Conservation (phyloP, 805 yeast genomes). For the Candida vaughaniae region DNA sequence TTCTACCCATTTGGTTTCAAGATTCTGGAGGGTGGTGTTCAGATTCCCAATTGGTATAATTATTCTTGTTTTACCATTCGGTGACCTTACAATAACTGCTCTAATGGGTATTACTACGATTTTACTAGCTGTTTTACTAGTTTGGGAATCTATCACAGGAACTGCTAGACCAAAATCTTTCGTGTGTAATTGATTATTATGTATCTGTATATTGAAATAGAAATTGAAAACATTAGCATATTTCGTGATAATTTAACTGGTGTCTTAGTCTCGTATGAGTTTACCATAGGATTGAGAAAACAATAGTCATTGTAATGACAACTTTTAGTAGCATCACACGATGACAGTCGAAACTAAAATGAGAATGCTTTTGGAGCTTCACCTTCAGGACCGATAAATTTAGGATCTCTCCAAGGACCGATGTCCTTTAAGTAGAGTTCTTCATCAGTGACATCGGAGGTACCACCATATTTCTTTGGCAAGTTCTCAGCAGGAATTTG, state of each 20-base stretch:
- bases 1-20: conserved; percentile 27
- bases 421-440: conserved; percentile 84
- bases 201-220: too few species aligned
- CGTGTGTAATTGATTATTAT: too few species aligned
- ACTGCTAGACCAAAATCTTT: conserved; percentile 24
- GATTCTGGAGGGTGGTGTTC: conserved; percentile 37
- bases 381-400: conserved; percentile 92
- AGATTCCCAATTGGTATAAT: conserved; percentile 41
- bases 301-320: too few species aligned
- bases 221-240: too few species aligned
- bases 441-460: conserved; percentile 63
- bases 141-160: conserved; percentile 37
- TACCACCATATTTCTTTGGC: conserved; percentile 89
- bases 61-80: conserved; percentile 45
- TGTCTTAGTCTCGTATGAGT: too few species aligned
- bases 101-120: conserved; percentile 44
- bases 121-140: conserved; percentile 29
- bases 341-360: too few species aligned
- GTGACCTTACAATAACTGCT: conserved; percentile 36
- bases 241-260: too few species aligned
- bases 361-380: conserved; percentile 67
- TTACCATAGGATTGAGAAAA: too few species aligned
- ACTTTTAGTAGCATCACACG: too few species aligned
- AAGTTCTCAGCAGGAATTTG: conserved; percentile 93
- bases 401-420: conserved; percentile 96